These are phyloP conservation scores for Lichtheimia corymbifera DNA, from an alignment of 371 early-diverging fungal species.

Conservation along the genomic window DNA sequence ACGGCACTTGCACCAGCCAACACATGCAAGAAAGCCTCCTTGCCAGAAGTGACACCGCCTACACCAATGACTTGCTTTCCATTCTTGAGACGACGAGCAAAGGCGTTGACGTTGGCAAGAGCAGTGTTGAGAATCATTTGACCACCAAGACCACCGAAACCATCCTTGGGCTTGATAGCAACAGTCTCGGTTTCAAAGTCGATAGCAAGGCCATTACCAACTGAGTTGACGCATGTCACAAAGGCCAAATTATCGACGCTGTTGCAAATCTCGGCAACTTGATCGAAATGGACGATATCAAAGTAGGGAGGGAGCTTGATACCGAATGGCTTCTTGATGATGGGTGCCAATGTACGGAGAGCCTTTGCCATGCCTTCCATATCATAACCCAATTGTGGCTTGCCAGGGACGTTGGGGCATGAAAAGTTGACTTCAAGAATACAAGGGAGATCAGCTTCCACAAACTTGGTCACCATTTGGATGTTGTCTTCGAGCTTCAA, in stretches of 20 bases:
- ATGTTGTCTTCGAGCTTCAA: slow-evolving; percentile 44
- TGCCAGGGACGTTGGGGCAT: slow-evolving; percentile 55
- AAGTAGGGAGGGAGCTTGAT: slow-evolving; percentile 57
- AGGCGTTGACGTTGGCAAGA: slow-evolving; percentile 53
- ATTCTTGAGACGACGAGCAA: slow-evolving; percentile 39
- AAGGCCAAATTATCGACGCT: slow-evolving; percentile 44
- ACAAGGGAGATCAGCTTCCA: slow-evolving; percentile 40
- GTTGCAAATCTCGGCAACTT: slow-evolving; percentile 43
- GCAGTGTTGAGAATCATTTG: slow-evolving; percentile 46
- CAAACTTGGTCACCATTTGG: slow-evolving; percentile 47
- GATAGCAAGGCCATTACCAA: slow-evolving; percentile 53
- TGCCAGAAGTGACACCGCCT: slow-evolving; percentile 50
- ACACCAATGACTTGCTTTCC: slow-evolving; percentile 53
- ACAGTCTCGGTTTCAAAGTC: slow-evolving; percentile 52
- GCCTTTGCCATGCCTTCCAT: slow-evolving; percentile 50
- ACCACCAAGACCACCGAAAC: slow-evolving; percentile 56
- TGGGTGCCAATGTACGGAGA: slow-evolving; percentile 39
- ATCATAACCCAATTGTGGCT: slow-evolving; percentile 53
- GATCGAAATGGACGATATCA: slow-evolving; percentile 53
- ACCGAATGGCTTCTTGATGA: slow-evolving; percentile 52
- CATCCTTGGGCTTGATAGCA: slow-evolving; percentile 52
- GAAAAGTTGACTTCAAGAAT: slow-evolving; percentile 52
- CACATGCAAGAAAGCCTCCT: slow-evolving; percentile 51
- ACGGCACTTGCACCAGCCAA: slow-evolving; percentile 55
- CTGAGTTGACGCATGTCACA: slow-evolving; percentile 53